Evolutionary conservation across 2,329 filamentous ascomycete genomes (phyloP).

Genomic region (Colletotrichum salicis): DNA sequence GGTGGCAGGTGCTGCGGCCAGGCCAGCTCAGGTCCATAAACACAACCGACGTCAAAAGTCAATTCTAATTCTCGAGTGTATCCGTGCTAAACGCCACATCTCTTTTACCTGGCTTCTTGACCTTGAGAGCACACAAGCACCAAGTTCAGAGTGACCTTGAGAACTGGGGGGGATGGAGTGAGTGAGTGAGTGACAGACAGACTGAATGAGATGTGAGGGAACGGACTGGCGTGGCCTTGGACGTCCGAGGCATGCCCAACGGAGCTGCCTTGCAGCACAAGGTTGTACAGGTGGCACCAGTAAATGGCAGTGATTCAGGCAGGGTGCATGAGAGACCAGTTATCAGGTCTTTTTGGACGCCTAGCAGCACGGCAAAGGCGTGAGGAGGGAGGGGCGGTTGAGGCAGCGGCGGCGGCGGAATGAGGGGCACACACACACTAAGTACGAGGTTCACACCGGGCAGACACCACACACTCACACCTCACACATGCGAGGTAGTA

Average conservation of each 20-base stretch:
- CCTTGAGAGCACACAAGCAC: background rate
- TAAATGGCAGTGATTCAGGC: constrained; percentile 20
- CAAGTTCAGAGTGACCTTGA: background rate
- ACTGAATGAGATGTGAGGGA: background rate
- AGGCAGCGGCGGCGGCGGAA: constrained; percentile 12
- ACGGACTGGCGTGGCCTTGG: constrained; percentile 10
- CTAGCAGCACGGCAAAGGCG: constrained; percentile 24
- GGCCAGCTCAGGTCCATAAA: background rate
- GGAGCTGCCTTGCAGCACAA: constrained; percentile 35
- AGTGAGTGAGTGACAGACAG: background rate
- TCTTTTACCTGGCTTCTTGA: background rate
- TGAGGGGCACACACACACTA: background rate
- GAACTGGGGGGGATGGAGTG: background rate
- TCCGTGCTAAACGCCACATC: background rate
- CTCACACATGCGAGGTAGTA: background rate
- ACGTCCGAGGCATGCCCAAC: constrained; percentile 27
- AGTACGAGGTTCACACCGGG: background rate
- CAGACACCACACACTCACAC: background rate
- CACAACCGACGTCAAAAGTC: background rate
- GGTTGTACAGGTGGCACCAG: constrained; percentile 37
- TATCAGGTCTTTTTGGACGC: constrained; percentile 11
- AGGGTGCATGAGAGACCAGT: constrained; percentile 32
- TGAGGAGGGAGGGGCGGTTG: constrained; percentile 3
- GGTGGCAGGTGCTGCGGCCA: background rate
- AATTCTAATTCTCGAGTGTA: background rate